phyloP scores from a whole-genome alignment of 2,329 filamentous ascomycete species.

The Cercospora berteroae region DNA sequence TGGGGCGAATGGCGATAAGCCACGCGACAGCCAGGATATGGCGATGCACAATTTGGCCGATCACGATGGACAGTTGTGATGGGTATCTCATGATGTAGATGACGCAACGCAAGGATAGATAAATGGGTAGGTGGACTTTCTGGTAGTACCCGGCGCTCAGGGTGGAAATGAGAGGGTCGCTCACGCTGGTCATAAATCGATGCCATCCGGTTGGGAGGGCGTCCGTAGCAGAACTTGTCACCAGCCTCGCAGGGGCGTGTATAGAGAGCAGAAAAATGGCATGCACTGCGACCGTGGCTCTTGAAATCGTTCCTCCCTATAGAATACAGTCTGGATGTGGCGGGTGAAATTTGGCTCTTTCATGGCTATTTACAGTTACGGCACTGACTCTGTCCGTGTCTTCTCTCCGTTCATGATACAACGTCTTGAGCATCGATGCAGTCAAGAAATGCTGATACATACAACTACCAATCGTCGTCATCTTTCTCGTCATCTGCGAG shows the following conservation, averaged over 20 bases:
- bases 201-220: background rate
- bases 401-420: background rate
- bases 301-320: background rate
- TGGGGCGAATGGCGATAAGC: conserved; percentile 12
- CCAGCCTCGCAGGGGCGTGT: background rate
- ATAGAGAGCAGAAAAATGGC: background rate
- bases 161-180: background rate
- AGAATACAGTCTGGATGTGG: background rate
- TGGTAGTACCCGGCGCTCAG: background rate
- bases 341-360: background rate
- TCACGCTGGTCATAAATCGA: background rate
- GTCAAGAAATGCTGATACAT: background rate
- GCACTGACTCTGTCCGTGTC: background rate
- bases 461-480: conserved; percentile 68
- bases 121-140: background rate
- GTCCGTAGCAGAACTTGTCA: background rate
- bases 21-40: conserved; percentile 52
- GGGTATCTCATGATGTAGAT: conserved; percentile 4
- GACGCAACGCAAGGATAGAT: conserved; percentile 1
- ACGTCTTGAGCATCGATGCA: too few species aligned
- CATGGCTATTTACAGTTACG: background rate
- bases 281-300: background rate
- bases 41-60: conserved; percentile 47
- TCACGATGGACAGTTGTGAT: conserved; percentile 17
- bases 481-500: conserved; percentile 69